Percentiles rank a stretch among this genome's conserved stretches.
phyloP scores from a whole-genome alignment of 176 grass and related monocot genomes.

The Aegilops longissima region DNA sequence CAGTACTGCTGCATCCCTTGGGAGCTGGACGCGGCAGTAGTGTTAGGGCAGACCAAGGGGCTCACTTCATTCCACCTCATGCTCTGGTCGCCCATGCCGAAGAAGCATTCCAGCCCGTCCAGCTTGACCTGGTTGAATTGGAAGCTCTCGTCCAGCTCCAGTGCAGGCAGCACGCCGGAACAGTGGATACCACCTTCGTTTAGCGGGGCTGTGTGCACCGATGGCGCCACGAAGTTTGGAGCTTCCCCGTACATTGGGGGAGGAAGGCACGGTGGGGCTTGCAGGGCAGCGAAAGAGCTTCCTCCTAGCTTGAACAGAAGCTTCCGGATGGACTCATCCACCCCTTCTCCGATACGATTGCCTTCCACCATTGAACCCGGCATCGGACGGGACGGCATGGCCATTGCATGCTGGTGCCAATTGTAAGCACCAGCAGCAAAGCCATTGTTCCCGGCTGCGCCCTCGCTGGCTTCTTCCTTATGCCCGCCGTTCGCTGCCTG shows the following conservation, averaged over 20 bases:
- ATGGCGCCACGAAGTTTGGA: conserved; percentile 27
- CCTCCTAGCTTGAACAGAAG: conserved; percentile 63
- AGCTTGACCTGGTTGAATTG: conserved; percentile 75
- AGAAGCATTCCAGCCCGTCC: conserved; percentile 63
- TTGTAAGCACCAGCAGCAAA: conserved; percentile 24
- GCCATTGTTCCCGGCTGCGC: conserved; percentile 25
- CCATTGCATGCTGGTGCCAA: conserved; percentile 39
- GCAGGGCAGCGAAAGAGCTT: conserved; percentile 32
- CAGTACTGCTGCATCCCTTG: conserved; percentile 57
- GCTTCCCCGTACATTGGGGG: conserved; percentile 48
- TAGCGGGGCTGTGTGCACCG: conserved; percentile 9
- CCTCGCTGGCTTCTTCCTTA: conserved; percentile 49
- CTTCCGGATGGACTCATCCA: conserved; percentile 55
- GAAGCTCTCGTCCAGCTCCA: conserved; percentile 72
- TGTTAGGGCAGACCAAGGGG: conserved; percentile 57
- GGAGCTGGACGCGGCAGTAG: conserved; percentile 42
- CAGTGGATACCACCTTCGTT: conserved; percentile 18
- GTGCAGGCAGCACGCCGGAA: conserved; percentile 24
- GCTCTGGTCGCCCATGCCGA: conserved; percentile 38
- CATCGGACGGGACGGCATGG: conserved; percentile 37
- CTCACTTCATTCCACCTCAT: conserved; percentile 65
- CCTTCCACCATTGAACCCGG: conserved; percentile 22
- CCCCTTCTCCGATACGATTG: conserved; percentile 29
- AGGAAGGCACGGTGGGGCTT: conserved; percentile 5
- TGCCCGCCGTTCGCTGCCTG: conserved; percentile 15